phyloP scores from a whole-genome alignment of 108 stramenopile species.

The Aurantiochytrium sp. region DNA sequence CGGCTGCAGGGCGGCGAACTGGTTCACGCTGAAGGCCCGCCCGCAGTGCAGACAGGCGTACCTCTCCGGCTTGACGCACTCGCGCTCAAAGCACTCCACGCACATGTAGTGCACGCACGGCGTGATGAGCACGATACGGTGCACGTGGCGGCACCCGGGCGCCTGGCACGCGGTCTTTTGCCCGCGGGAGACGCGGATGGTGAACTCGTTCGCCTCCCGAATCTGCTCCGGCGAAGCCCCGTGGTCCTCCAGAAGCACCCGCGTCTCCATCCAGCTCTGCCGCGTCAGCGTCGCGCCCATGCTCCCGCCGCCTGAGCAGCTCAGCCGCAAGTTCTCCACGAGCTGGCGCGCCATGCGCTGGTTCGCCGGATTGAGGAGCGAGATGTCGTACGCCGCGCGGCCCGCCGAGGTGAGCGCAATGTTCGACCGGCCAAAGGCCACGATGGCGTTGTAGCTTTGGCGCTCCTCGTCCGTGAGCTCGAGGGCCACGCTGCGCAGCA shows the following conservation, averaged over 20 bases:
- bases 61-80: not conserved
- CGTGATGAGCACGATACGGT: constrained; percentile 4
- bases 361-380: not conserved
- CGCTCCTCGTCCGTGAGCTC: not conserved
- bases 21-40: not conserved
- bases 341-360: not conserved
- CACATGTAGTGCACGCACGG: constrained; percentile 24
- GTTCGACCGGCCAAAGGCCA: not conserved
- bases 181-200: not conserved
- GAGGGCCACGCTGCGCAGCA: not conserved
- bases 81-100: not conserved
- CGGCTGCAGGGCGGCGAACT: constrained; percentile 27
- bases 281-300: not conserved
- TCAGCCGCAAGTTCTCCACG: not conserved
- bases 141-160: not conserved
- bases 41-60: not conserved
- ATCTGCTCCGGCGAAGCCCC: not conserved
- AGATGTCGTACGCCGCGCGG: not conserved
- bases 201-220: not conserved
- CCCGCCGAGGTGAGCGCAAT: not conserved
- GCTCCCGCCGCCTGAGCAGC: constrained; percentile 7
- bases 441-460: constrained; percentile 9
- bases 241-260: not conserved
- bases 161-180: not conserved
- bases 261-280: constrained; percentile 29